Base-by-base conservation (phyloP, 2,329 filamentous ascomycete species). In the Polytolypa hystricis region DNA sequence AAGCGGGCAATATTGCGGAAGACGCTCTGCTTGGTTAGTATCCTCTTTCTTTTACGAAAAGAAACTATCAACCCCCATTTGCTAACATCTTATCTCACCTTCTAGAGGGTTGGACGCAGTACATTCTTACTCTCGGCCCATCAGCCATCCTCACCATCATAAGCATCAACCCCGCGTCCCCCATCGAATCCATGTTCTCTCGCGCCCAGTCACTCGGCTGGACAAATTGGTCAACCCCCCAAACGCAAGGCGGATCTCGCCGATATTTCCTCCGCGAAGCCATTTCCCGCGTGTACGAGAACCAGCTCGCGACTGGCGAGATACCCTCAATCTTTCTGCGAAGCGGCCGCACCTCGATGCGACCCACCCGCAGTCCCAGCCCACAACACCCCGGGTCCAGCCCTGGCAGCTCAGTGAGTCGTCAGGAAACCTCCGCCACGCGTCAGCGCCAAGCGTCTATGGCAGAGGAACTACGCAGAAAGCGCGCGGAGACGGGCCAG, bases 101-200 rank as follows among this genome's bases (percentile, higher is more conserved):
- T n/a, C n/a, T 40, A 70, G 71, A 77, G 48, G 73, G 77, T 51
- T 80, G 75, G 75, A 71, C 69, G 12, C 65, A 66, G 35, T 73
- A 76, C 47, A 56, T 79, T 18, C 58, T 77, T 21, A 76, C 73
- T 0, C 62, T 77, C 11, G 76, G 75, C 4, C 72, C 71, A 7
- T 65, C 66, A 5, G 66, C 69, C 1, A 61, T 78, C 8, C 57
- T 78, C 10, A 62, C 67, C 5, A 63, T 79, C 40, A 65, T 55
- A 36, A 67, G 38, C 43, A 51, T 57, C 35, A 58, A 55, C 35
- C 57, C 50, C 27, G 58, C 54, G 36, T 62, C 58, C 20, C 57
- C 54, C 33, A 55, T 55, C 19, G 46, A 58, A 10, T 54, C 57
- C 3, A 68, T 66, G 8, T 78, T 79, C 48, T 57, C 61, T 8